These are phyloP conservation scores for Populus ilicifolia DNA, from an alignment of 345 rosid genomes.

Conservation along the genomic window DNA sequence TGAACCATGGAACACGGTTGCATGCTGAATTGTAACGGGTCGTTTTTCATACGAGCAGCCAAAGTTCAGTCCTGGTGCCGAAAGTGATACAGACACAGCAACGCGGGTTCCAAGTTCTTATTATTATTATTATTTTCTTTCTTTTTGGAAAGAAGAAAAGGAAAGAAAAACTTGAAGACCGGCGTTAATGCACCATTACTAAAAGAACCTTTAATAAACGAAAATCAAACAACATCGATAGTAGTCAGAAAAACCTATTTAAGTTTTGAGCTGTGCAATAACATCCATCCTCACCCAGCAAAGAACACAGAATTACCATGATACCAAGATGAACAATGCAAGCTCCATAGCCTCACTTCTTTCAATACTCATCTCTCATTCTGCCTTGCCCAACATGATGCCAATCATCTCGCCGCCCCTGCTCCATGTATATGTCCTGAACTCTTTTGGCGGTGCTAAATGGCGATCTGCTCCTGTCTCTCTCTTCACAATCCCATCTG, in stretches of 20 bases:
- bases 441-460: conserved; percentile 46
- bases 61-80: too few relatives aligned
- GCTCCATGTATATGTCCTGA: conserved; percentile 51
- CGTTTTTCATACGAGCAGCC: not conserved
- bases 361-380: conserved; percentile 45
- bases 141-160: not conserved
- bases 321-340: not conserved
- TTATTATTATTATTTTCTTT: not conserved
- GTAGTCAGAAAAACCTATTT: not conserved
- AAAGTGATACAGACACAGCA: too few relatives aligned
- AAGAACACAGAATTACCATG: not conserved
- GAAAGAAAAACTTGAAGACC: too few relatives aligned
- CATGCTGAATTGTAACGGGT: not conserved
- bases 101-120: not conserved
- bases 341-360: not conserved
- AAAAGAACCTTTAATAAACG: not conserved
- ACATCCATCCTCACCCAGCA: not conserved
- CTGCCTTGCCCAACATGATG: conserved; percentile 48
- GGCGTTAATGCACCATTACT: not conserved
- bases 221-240: not conserved
- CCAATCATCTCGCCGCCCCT: conserved; percentile 55
- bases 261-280: not conserved
- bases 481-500: conserved; percentile 56
- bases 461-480: conserved; percentile 86
- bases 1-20: not conserved